Base-by-base conservation (phyloP, 345 rosid species). In the Eucalyptus curtisii region DNA sequence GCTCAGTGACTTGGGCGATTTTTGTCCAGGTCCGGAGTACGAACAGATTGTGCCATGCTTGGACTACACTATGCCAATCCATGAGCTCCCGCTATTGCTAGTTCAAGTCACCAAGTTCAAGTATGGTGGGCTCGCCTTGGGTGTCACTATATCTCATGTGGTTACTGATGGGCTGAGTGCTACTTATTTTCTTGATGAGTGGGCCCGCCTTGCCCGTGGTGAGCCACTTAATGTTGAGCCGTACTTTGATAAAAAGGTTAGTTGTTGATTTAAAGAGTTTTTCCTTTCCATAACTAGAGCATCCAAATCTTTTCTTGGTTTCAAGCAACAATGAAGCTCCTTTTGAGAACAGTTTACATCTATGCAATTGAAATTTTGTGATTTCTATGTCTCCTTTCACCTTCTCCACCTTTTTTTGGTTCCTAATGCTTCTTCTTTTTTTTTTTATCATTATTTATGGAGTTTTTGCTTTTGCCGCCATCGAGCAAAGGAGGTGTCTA, bases 61-160 rank as follows among this genome's bases (percentile, higher is more conserved):
- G 57, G 57, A 52, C 57, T 52, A 52, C 57, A 52, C 57, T 8
- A 2, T 8, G 57, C 57, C 57, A 20, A 20, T 52, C 57, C 57
- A 52, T 52, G 57, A 52, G 57, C 25, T 52, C 8, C 57, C 57
- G 57, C 57, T 52, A 52, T 52, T 52, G 57, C 57, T 52, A 20
- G 57, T 52, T 19, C 57, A 52, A 52, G 57, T 52, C 57, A 52
- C 57, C 57, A 52, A 52, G 57, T 95, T 95, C 89, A 91, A 91
- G 45, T 95, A 96, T 9, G 95, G 94, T 16, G 94, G 94, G 24
- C 33, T 94, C 52, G 89, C 92, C 90, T 90, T 94, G 13, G 68
- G 95, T 33, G 52, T 91, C 14, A 90, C 86, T 6, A 53, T 93
- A 24, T 94, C 97, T 22, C 96, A 94, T 40, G 95, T 90, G 2